Evolutionary conservation across 2,329 filamentous ascomycete species (phyloP).

Genomic region (Colletotrichum paranaense): DNA sequence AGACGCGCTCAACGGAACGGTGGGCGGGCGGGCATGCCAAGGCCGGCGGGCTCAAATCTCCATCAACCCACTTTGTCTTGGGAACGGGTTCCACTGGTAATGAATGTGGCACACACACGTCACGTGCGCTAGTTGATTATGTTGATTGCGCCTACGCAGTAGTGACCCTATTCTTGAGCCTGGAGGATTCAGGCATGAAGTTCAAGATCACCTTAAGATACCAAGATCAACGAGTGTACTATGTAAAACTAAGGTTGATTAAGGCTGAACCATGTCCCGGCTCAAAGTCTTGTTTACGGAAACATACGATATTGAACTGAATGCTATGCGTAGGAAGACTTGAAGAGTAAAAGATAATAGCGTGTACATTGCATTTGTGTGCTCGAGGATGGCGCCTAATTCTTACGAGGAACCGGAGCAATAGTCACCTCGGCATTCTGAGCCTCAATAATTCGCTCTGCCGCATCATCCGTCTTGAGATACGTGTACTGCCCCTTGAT

Average conservation of each 20-base stretch:
- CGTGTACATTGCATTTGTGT: not conserved
- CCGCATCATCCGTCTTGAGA: slow-evolving; percentile 29
- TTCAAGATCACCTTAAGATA: too few species aligned
- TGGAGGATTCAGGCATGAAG: too few species aligned
- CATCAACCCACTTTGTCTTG: not conserved
- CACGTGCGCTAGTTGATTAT: too few species aligned
- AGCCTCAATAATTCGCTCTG: slow-evolving; percentile 14
- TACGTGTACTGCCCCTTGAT: slow-evolving; percentile 55
- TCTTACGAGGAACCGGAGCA: not conserved
- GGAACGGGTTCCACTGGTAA: not conserved
- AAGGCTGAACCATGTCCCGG: too few species aligned
- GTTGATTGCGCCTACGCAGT: not conserved
- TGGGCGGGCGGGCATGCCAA: not conserved
- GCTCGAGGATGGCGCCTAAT: not conserved
- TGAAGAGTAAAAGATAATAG: not conserved
- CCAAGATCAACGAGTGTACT: too few species aligned
- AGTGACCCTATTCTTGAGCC: too few species aligned
- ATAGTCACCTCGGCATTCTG: slow-evolving; percentile 7
- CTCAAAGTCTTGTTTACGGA: too few species aligned
- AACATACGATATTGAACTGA: too few species aligned
- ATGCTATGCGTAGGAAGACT: too few species aligned
- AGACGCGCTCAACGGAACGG: not conserved
- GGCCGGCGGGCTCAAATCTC: not conserved
- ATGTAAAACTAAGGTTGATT: too few species aligned
- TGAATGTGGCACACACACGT: not conserved